Base-by-base conservation (phyloP, 1,284 basidiomycete species). In the Exobasidium cylindrosporum region DNA sequence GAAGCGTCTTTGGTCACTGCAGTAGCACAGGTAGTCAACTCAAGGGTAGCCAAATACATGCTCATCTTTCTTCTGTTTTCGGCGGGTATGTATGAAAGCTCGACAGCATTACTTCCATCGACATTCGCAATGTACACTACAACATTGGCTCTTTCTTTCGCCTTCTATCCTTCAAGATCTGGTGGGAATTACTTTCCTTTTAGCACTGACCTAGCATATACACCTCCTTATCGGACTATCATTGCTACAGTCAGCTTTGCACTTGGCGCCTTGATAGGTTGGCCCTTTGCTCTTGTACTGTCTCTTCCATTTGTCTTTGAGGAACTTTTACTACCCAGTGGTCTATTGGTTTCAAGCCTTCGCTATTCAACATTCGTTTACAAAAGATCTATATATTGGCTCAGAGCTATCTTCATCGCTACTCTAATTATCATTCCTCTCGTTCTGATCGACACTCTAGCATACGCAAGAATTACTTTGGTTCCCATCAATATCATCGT, bases 121-220 rank as follows among this genome's bases (percentile, higher is more conserved):
- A 88, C 91, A 1, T 97, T 97, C 76, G 87, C 92, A 1, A 92
- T 99, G 91, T 93, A 93, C 81, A 86, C 89, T 32, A 89, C 87
- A 52, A 88, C 89, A 65, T 82, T 95, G 53, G 95, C 91, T 0
- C 89, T 87, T 66, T 86, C 91, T 0, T 90, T 85, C 70, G 87
- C 87, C 2, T 83, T 96, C 60, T 84, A 87, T 57, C 90, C 90
- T 0, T 83, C 89, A 17, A 65, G 65, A 10, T 30, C 54, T 1
- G 50, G 47, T 14, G 6, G 23, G 4, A 40, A 30, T 4, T 14
- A 32, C 29, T 58, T 44, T n/a, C 57, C 60, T 17, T 46, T 61
- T 13, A 65, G 58, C 49, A 40, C 26, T 11, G 10, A 10, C 21
- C 28, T 58, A 1, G 11, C 55, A 6, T 45, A 49, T 4, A 61